phyloP scores from a whole-genome alignment of 441 rosid genomes.

The Adansonia rubrostipa region DNA sequence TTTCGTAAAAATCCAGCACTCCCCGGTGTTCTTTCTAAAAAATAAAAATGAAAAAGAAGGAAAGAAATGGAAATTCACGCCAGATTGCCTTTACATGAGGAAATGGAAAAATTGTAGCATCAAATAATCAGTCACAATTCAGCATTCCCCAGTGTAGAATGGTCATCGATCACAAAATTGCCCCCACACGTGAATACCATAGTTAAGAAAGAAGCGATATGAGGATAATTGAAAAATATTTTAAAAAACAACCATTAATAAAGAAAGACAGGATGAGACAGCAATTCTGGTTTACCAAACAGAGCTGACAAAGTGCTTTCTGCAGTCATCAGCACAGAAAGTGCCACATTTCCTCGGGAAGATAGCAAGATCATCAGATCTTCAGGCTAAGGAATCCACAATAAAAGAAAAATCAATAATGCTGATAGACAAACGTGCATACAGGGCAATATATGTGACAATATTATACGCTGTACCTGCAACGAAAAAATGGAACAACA shows the following conservation, averaged over 20 bases:
- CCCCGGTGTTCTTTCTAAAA: background rate
- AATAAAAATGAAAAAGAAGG: background rate
- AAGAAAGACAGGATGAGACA: conserved; percentile 20
- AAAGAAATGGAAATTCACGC: background rate
- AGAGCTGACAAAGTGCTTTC: conserved; percentile 82
- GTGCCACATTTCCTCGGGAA: conserved; percentile 86
- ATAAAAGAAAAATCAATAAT: conserved; percentile 20
- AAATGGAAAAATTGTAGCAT: background rate
- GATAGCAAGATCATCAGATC: conserved; percentile 30
- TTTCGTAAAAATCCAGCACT: background rate
- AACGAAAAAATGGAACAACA: conserved; percentile 29
- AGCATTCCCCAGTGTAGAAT: background rate
- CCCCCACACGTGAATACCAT: background rate
- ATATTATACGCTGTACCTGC: conserved; percentile 93
- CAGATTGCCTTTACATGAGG: background rate
- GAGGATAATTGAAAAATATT: background rate
- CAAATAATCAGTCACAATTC: background rate
- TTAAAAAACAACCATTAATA: background rate
- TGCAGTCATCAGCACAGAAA: conserved; percentile 91
- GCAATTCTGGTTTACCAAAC: conserved; percentile 48
- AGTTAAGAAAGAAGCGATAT: background rate
- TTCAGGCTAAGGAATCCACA: conserved; percentile 21
- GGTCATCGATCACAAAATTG: conserved; percentile 1
- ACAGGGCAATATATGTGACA: conserved; percentile 83
- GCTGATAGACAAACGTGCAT: conserved; percentile 21